Conservation (phyloP, 192 early-diverging fungal genomes). For the Gonapodya sp. region DNA sequence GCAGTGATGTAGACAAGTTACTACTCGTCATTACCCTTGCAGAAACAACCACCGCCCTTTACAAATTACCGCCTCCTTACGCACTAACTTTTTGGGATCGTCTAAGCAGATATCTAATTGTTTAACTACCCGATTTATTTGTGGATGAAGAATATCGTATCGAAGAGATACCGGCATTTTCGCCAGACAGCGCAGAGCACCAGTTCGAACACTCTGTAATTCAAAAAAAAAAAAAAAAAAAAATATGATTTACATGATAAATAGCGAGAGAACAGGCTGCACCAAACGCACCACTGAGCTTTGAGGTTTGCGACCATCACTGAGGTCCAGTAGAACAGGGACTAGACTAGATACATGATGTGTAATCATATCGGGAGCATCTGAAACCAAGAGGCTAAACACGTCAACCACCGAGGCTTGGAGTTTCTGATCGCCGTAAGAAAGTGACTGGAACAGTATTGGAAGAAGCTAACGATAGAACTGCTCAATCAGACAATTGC, state of each 20-base stretch:
- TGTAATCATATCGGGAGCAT: not conserved
- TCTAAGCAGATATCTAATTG: not conserved
- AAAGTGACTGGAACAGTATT: not conserved
- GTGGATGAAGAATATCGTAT: not conserved
- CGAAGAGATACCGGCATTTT: not conserved
- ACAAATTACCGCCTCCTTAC: not conserved
- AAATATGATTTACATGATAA: not conserved
- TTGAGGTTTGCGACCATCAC: not conserved
- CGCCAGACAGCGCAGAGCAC: not conserved
- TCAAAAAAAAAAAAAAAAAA: not conserved
- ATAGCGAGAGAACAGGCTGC: too few relatives aligned
- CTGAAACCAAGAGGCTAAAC: not conserved
- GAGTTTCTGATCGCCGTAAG: not conserved
- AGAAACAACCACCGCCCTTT: not conserved
- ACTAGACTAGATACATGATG: not conserved
- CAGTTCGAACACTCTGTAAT: not conserved
- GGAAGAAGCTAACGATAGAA: not conserved
- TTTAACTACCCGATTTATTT: not conserved
- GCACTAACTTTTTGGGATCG: not conserved
- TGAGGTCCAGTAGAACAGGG: not conserved
- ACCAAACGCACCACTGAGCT: not conserved
- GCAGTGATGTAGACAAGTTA: not conserved
- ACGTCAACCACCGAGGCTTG: not conserved
- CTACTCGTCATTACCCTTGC: not conserved
- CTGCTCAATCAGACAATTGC: not conserved